Percentiles rank a stretch among this genome's conserved stretches.
Evolutionary conservation across 805 yeast species (phyloP).

Genomic region (Cyberlindnera saturnus): DNA sequence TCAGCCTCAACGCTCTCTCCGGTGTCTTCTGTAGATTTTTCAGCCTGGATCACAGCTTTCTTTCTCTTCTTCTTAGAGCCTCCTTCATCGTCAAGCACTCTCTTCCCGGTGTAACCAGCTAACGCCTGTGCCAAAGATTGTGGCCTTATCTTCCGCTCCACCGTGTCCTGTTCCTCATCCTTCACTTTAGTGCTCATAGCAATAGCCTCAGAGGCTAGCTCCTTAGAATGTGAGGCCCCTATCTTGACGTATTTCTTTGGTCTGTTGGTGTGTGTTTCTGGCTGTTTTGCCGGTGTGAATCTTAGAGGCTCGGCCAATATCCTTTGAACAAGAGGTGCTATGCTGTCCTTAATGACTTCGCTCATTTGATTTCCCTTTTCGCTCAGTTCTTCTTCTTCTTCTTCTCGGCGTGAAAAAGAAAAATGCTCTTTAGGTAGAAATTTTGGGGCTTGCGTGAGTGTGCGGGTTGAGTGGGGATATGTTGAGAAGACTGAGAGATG

Average conservation of each 20-base stretch:
- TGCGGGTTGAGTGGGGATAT: neutral
- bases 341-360: constrained; percentile 25
- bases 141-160: constrained; percentile 4
- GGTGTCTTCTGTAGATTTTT: constrained; percentile 5
- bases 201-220: neutral
- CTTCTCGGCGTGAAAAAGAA: too few relatives aligned
- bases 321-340: constrained; percentile 57
- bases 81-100: constrained; percentile 12
- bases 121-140: constrained; percentile 22
- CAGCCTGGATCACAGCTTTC: constrained; percentile 10
- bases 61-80: constrained; percentile 15
- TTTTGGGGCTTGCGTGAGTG: neutral
- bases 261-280: constrained; percentile 40
- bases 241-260: constrained; percentile 43
- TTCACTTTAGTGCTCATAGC: neutral
- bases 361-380: constrained; percentile 11
- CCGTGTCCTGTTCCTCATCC: neutral
- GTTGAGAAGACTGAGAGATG: too few relatives aligned
- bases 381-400: neutral
- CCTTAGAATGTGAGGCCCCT: constrained; percentile 11
- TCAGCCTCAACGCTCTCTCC: constrained; percentile 3
- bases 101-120: constrained; percentile 23
- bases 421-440: too few relatives aligned
- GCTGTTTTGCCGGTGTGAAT: constrained; percentile 55
- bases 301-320: constrained; percentile 54